Evolutionary conservation across 2,329 filamentous ascomycete genomes (phyloP), one percentile per base, ranked within the genome.

Genomic region (Penicillium sp.): DNA sequence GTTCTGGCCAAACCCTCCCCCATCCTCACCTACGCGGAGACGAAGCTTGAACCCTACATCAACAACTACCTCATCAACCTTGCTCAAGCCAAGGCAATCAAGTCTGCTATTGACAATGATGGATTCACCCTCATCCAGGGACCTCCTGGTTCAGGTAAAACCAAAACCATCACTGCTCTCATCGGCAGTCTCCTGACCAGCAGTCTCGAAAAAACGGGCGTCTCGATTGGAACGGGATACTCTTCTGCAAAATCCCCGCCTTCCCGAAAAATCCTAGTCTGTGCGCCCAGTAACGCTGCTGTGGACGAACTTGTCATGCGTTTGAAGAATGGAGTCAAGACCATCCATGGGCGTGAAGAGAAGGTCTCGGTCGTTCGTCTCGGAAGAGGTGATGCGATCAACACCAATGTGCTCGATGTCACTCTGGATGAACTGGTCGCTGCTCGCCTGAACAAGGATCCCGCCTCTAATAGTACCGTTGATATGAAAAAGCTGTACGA

Each of bases 251-350:
- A 71, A 65, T 72, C 69, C 59, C 73, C 68, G 44, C 69, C 71
- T 1, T 72, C 84, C 2, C 97, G 96, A 77, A 99, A 98, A 74
- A 81, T 99, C 26, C 83, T 99, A 26, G 91, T 99, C 24, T 99
- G 95, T 70, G 95, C 95, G n/a, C 95, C 95, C 14, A 98, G 93
- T 81, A 99, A 99, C 74, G 95, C 95, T 7, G 95, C 95, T 31
- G 95, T 99, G 6, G 95, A 99, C 72, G 95, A 99, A 74, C 74
- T 99, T 60, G 95, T 99, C 19, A 87, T 97, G 73, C 89, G 95
- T 78, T 84, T 99, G 68, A 98, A 96, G 76, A 81, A 86, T 52
- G 95, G 95, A 4, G 84, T 99, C 52, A 93, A 88, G 69, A 93
- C 91, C 0, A 81, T 85, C 57, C 85, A 83, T 44, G 93, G 95